Evolutionary conservation across 768 basidiomycete genomes (phyloP).

Genomic region (Amanita thiersii): DNA sequence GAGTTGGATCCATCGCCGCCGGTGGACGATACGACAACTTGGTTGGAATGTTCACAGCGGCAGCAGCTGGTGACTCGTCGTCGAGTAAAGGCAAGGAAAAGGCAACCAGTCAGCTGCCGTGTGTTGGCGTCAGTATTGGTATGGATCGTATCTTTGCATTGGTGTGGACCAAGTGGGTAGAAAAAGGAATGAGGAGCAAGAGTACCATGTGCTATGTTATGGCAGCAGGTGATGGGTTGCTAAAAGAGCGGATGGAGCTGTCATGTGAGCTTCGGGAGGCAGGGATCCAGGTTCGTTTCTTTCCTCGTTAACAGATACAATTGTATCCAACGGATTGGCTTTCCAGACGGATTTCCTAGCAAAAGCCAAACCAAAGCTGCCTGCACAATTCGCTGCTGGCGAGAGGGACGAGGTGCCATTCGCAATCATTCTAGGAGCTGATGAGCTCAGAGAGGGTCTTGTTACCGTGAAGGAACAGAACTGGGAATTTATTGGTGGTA

Average conservation of each 20-base stretch:
- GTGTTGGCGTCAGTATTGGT: conserved; percentile 89
- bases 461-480: conserved; percentile 90
- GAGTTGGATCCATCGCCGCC: conserved; percentile 98
- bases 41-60: conserved; percentile 84
- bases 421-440: conserved; percentile 83
- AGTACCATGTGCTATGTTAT: conserved; percentile 92
- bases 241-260: conserved; percentile 77
- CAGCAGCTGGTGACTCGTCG: conserved; percentile 53
- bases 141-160: conserved; percentile 91
- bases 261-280: conserved; percentile 75
- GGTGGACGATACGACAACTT: conserved; percentile 96
- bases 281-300: conserved; percentile 69
- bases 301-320: neutral
- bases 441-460: conserved; percentile 76
- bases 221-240: conserved; percentile 80
- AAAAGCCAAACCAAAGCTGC: conserved; percentile 86
- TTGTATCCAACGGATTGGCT: neutral
- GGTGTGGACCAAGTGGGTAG: conserved; percentile 81
- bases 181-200: conserved; percentile 74
- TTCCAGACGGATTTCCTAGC: conserved; percentile 86
- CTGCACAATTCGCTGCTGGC: conserved; percentile 80
- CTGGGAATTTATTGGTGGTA: conserved; percentile 69
- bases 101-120: conserved; percentile 61
- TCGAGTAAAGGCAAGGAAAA: conserved; percentile 43
- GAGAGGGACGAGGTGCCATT: conserved; percentile 92